A percentile compares a stretch with the other conserved stretches of the same genome.
These are phyloP conservation scores for Phytophthora sojae DNA, from an alignment of 352 stramenopile species.

Conservation along the genomic window DNA sequence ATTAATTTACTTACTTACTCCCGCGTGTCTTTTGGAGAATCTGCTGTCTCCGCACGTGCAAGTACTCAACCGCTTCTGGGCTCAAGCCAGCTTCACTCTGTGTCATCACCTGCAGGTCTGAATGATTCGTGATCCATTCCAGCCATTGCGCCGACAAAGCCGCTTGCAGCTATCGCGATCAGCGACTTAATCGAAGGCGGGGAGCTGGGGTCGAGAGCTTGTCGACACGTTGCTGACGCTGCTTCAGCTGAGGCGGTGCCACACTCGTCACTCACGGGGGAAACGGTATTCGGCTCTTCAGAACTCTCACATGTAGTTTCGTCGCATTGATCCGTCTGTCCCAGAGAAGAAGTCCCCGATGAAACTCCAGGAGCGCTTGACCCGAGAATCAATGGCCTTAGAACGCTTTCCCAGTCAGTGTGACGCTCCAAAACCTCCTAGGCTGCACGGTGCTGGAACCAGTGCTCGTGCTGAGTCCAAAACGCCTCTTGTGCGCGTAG, in stretches of 20 bases:
- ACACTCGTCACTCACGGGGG: not conserved
- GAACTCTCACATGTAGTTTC: not conserved
- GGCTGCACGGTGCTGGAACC: constrained; percentile 19
- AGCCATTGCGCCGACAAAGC: constrained; percentile 2
- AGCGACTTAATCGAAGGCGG: not conserved
- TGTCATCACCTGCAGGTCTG: constrained; percentile 22
- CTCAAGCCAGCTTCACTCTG: constrained; percentile 4
- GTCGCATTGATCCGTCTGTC: not conserved
- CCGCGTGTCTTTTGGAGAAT: constrained; percentile 9
- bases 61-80: constrained; percentile 6
- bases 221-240: no score
- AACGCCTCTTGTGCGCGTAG: constrained; percentile 1
- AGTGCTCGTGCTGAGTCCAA: constrained; percentile 1
- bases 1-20: constrained; percentile 6
- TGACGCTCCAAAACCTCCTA: constrained; percentile 22
- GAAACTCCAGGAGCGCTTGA: not conserved
- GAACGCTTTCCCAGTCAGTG: constrained; percentile 9
- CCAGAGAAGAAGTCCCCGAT: not conserved
- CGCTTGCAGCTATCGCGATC: not conserved
- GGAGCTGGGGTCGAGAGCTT: no score
- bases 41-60: constrained; percentile 5
- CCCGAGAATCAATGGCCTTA: constrained; percentile 7
- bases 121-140: constrained; percentile 4
- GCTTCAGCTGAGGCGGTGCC: no score
- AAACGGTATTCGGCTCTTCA: not conserved